Evolutionary conservation across 805 yeast species (phyloP).

Genomic region (Yamadazyma philogaea): DNA sequence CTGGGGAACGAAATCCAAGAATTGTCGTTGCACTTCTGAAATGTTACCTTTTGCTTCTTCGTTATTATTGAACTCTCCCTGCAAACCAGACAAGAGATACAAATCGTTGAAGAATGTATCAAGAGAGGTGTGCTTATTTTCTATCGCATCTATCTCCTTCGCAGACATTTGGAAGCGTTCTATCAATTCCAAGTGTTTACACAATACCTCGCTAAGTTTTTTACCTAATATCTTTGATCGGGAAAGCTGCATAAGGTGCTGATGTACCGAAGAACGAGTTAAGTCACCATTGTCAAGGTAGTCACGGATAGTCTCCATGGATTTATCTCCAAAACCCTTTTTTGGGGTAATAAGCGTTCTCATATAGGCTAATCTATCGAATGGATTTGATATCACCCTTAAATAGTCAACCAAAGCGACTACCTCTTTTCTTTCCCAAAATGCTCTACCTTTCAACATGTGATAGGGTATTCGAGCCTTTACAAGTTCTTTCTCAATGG

Average conservation of each 20-base stretch:
- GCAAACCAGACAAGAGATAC: conserved; percentile 28
- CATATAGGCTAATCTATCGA: conserved; percentile 58
- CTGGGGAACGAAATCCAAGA: conserved; percentile 32
- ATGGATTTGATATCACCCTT: conserved; percentile 54
- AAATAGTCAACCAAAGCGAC: conserved; percentile 59
- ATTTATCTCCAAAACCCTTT: conserved; percentile 63
- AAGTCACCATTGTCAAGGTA: conserved; percentile 7
- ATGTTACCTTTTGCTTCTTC: conserved; percentile 34
- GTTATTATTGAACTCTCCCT: conserved; percentile 24
- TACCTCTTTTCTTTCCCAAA: conserved; percentile 78
- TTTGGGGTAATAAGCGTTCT: conserved; percentile 60
- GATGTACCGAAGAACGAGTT: conserved; percentile 16
- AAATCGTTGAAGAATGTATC: conserved; percentile 12
- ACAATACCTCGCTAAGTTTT: background rate
- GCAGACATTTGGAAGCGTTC: background rate
- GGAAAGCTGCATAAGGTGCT: background rate
- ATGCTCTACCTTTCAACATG: conserved; percentile 69
- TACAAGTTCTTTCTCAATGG: conserved; percentile 61
- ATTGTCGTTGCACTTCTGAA: conserved; percentile 36
- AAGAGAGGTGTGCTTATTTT: background rate
- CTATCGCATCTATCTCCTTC: background rate
- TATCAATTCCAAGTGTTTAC: conserved; percentile 1
- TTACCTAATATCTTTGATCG: background rate
- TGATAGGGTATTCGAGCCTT: conserved; percentile 57
- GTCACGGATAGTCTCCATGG: conserved; percentile 32